A percentile compares a stretch with the other conserved stretches of the same genome.
These are phyloP conservation scores for Aureobasidium sp. DNA, from an alignment of 2,329 filamentous ascomycete species.

Conservation along the genomic window DNA sequence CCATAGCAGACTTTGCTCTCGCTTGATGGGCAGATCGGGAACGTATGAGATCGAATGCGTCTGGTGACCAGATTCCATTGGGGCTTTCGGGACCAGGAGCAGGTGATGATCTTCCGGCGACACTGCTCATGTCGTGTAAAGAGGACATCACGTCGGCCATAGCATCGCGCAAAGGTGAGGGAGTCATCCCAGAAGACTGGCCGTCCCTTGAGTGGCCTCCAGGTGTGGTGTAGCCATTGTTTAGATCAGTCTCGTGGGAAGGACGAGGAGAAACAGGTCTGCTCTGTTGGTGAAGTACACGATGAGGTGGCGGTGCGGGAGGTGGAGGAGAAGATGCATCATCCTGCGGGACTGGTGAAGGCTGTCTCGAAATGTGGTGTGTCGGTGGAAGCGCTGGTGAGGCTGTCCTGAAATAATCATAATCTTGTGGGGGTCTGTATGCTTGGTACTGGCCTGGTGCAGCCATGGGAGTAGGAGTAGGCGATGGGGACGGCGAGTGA, in stretches of 20 bases:
- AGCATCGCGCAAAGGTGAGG: constrained; percentile 83
- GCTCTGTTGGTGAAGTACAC: constrained; percentile 46
- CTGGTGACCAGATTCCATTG: constrained; percentile 75
- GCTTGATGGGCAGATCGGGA: constrained; percentile 34
- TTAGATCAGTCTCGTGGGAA: constrained; percentile 18
- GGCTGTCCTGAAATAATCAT: constrained; percentile 31
- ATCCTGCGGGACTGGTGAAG: constrained; percentile 22
- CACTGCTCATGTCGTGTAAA: constrained; percentile 71
- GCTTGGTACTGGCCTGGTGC: not conserved
- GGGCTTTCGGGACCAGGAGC: constrained; percentile 49
- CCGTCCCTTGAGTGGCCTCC: constrained; percentile 56
- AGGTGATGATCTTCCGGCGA: constrained; percentile 40
- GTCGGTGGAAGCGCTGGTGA: constrained; percentile 37
- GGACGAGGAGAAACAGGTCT: constrained; percentile 42
- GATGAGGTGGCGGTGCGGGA: constrained; percentile 76
- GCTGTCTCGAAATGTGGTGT: constrained; percentile 20
- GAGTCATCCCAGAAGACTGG: constrained; percentile 66
- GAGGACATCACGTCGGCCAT: constrained; percentile 99
- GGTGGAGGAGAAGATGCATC: constrained; percentile 65
- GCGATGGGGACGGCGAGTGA: constrained; percentile 19
- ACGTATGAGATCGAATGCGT: constrained; percentile 63
- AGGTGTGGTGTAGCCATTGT: constrained; percentile 41
- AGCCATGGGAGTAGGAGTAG: not conserved
- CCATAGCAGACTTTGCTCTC: constrained; percentile 68
- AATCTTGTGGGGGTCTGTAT: constrained; percentile 21